Evolutionary conservation across 352 stramenopile genomes (phyloP).

Genomic region (Labyrinthula sp.): DNA sequence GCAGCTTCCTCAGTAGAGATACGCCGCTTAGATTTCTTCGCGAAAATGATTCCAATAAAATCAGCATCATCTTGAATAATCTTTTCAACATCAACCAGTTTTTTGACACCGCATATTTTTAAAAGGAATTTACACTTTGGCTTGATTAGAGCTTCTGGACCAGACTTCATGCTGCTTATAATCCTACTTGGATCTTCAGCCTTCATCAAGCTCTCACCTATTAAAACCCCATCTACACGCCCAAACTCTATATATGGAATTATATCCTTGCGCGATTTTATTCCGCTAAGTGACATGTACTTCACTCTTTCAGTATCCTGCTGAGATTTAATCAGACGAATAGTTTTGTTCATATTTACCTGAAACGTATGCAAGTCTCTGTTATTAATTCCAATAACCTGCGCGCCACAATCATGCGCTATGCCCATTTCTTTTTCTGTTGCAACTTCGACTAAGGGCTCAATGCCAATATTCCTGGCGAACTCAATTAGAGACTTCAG

Average conservation of each 20-base stretch:
- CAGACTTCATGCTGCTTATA: slow-evolving; percentile 46
- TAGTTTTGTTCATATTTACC: slow-evolving; percentile 80
- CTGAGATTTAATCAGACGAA: slow-evolving; percentile 50
- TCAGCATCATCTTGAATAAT: slow-evolving; percentile 71
- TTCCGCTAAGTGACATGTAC: slow-evolving; percentile 79
- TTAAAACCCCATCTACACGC: slow-evolving; percentile 48
- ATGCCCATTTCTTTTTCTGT: slow-evolving; percentile 75
- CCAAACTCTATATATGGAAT: slow-evolving; percentile 28
- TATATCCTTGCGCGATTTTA: slow-evolving; percentile 72
- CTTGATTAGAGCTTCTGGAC: neutral
- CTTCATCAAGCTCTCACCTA: slow-evolving; percentile 93
- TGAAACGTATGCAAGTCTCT: slow-evolving; percentile 92
- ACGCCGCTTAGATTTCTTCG: slow-evolving; percentile 61
- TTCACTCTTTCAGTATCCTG: slow-evolving; percentile 39
- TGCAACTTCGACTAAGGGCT: slow-evolving; percentile 91
- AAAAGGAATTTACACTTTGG: slow-evolving; percentile 34
- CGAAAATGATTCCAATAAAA: slow-evolving; percentile 91
- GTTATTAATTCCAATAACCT: slow-evolving; percentile 94
- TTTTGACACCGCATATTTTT: slow-evolving; percentile 85
- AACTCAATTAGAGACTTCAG: slow-evolving; percentile 52
- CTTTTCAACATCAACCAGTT: slow-evolving; percentile 62
- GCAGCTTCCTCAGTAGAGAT: slow-evolving; percentile 55
- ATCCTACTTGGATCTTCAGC: slow-evolving; percentile 56
- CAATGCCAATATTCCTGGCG: slow-evolving; percentile 70
- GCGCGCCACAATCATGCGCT: slow-evolving; percentile 62